These are phyloP conservation scores for Diaporthe batatas DNA, from an alignment of 2,329 filamentous ascomycete species.

Conservation along the genomic window DNA sequence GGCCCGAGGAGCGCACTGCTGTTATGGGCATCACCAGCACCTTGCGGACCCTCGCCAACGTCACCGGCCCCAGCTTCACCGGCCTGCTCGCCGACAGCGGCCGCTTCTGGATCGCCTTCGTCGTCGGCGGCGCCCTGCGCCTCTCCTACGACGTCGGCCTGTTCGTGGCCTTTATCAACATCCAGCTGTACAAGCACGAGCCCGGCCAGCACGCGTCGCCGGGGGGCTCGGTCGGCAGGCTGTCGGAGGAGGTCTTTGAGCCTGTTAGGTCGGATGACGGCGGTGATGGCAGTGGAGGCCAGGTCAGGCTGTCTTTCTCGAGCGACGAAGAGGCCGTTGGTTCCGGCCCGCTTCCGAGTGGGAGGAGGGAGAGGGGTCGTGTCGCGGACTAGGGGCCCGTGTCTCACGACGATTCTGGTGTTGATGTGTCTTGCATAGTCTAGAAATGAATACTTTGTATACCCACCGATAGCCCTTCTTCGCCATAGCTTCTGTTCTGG, in stretches of 20 bases:
- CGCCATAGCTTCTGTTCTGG: too few relatives aligned
- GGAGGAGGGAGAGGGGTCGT: not conserved
- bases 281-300: constrained; percentile 14
- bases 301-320: constrained; percentile 39
- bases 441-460: constrained; percentile 11
- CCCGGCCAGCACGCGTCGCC: constrained; percentile 31
- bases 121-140: constrained; percentile 66
- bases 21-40: constrained; percentile 78
- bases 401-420: not conserved
- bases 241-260: constrained; percentile 37
- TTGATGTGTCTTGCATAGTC: not conserved
- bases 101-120: constrained; percentile 73
- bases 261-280: constrained; percentile 18
- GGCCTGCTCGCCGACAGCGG: constrained; percentile 66
- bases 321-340: constrained; percentile 29
- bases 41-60: constrained; percentile 71
- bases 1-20: constrained; percentile 74
- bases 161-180: constrained; percentile 70
- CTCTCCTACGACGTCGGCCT: constrained; percentile 71
- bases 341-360: not conserved
- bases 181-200: constrained; percentile 64
- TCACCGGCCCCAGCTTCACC: constrained; percentile 66
- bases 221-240: constrained; percentile 1
- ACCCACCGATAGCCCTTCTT: not conserved
- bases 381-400: constrained; percentile 31